These are phyloP conservation scores for Aureobasidium sp. DNA, from an alignment of 2,329 filamentous ascomycete genomes.

Conservation along the genomic window DNA sequence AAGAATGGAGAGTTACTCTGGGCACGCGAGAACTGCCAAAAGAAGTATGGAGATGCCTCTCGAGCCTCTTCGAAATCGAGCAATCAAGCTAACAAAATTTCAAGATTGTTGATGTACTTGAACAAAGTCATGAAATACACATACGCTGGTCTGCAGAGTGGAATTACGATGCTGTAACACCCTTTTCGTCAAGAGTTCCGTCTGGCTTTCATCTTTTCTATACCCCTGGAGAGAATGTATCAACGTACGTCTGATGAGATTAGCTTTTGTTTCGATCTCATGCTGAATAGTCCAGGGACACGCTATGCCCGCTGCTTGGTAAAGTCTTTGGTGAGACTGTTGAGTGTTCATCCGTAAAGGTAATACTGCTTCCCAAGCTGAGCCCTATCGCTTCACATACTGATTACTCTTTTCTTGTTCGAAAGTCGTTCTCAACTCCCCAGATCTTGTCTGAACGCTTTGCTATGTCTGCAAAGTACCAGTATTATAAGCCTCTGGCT, in stretches of 20 bases:
- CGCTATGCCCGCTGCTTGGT: slow-evolving; percentile 54
- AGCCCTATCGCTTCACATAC: neutral
- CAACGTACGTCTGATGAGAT: slow-evolving; percentile 27
- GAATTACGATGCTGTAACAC: slow-evolving; percentile 54
- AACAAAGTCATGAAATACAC: slow-evolving; percentile 63
- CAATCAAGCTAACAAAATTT: slow-evolving; percentile 14
- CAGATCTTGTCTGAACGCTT: slow-evolving; percentile 52
- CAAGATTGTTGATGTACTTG: slow-evolving; percentile 56
- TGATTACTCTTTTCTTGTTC: neutral
- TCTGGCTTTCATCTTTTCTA: slow-evolving; percentile 79
- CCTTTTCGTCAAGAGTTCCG: slow-evolving; percentile 67
- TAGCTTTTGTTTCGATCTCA: neutral
- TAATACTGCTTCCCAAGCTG: slow-evolving; percentile 23
- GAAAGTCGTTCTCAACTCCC: slow-evolving; percentile 30
- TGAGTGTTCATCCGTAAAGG: slow-evolving; percentile 49
- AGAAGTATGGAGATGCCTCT: slow-evolving; percentile 41
- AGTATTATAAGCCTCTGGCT: slow-evolving; percentile 63
- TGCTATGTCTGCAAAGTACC: slow-evolving; percentile 55
- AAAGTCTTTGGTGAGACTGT: slow-evolving; percentile 48
- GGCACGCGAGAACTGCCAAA: slow-evolving; percentile 64
- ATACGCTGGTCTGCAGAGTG: slow-evolving; percentile 66
- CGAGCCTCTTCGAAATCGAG: neutral
- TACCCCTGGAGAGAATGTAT: slow-evolving; percentile 47
- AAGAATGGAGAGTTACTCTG: slow-evolving; percentile 74
- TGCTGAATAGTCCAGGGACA: slow-evolving; percentile 31